These are phyloP conservation scores for Diaporthe helianthi DNA, from an alignment of 2,329 filamentous ascomycete species.

Conservation along the genomic window DNA sequence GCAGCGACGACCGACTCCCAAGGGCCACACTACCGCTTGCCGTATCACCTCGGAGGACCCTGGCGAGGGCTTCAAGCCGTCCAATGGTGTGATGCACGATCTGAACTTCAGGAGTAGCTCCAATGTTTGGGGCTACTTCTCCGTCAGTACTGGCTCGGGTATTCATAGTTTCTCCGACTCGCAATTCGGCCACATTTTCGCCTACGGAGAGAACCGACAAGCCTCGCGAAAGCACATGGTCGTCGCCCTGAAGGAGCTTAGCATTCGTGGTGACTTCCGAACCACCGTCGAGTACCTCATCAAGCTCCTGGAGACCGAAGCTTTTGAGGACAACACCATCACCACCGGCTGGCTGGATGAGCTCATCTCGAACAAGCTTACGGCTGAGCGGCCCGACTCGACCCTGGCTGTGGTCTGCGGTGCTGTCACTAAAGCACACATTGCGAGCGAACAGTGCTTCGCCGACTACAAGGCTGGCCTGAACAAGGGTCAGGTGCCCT, in stretches of 20 bases:
- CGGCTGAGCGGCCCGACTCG: constrained; percentile 91
- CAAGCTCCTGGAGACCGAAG: constrained; percentile 96
- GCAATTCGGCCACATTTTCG: constrained; percentile 99
- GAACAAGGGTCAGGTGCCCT: constrained; percentile 96
- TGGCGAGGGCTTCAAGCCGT: constrained; percentile 99
- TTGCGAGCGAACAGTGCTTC: constrained; percentile 90
- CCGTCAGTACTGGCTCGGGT: constrained; percentile 92
- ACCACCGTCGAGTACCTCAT: constrained; percentile 99
- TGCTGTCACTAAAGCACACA: constrained; percentile 92
- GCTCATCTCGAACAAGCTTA: constrained; percentile 96
- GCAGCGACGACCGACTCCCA: constrained; percentile 89
- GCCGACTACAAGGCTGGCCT: constrained; percentile 86
- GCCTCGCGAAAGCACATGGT: constrained; percentile 99
- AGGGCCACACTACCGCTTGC: constrained; percentile 97
- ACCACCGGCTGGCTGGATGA: constrained; percentile 99
- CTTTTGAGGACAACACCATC: constrained; percentile 98
- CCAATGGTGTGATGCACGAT: constrained; percentile 98
- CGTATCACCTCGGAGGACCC: constrained; percentile 99
- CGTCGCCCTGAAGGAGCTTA: constrained; percentile 95
- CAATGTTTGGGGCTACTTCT: constrained; percentile 99
- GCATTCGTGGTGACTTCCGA: constrained; percentile 98
- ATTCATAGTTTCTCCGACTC: constrained; percentile 99
- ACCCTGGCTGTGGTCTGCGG: constrained; percentile 95
- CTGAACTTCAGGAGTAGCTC: constrained; percentile 98
- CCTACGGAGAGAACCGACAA: constrained; percentile 95